phyloP scores from a whole-genome alignment of 139 green algal species.

The Eudorina sp. region DNA sequence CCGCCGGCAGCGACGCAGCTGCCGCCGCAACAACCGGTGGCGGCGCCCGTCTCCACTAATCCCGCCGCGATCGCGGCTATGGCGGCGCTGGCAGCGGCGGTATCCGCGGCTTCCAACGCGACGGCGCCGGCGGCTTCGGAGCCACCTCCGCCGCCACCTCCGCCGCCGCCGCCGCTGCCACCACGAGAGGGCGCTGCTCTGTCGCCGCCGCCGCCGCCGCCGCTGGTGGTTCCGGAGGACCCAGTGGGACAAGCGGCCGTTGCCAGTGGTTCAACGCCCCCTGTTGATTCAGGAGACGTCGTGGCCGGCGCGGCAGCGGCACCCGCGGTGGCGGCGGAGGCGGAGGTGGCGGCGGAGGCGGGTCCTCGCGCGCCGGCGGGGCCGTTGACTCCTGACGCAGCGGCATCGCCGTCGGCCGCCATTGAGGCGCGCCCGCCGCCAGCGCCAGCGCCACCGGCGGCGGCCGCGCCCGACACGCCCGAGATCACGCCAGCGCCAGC shows the following conservation, averaged over 20 bases:
- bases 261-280: too few relatives aligned
- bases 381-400: background rate
- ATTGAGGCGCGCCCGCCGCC: background rate
- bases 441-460: background rate
- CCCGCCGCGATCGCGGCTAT: background rate
- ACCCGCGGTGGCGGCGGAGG: background rate
- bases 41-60: background rate
- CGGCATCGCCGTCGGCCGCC: background rate
- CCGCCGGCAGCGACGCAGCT: background rate
- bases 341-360: background rate
- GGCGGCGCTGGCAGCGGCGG: background rate
- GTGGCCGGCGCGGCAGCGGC: background rate
- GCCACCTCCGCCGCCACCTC: background rate
- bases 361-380: background rate
- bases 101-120: background rate
- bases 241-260: background rate
- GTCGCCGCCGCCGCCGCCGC: background rate
- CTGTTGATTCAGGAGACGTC: too few relatives aligned
- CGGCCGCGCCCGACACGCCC: too few relatives aligned
- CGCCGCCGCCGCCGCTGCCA: background rate
- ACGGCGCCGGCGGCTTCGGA: background rate
- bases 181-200: too few relatives aligned
- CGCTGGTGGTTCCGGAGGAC: background rate
- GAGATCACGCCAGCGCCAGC: too few relatives aligned
- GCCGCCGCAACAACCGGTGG: background rate